A percentile compares a stretch with the other conserved stretches of the same genome.
These are phyloP conservation scores for Talaromyces sp. DNA, from an alignment of 2,329 filamentous ascomycete genomes.

Conservation along the genomic window DNA sequence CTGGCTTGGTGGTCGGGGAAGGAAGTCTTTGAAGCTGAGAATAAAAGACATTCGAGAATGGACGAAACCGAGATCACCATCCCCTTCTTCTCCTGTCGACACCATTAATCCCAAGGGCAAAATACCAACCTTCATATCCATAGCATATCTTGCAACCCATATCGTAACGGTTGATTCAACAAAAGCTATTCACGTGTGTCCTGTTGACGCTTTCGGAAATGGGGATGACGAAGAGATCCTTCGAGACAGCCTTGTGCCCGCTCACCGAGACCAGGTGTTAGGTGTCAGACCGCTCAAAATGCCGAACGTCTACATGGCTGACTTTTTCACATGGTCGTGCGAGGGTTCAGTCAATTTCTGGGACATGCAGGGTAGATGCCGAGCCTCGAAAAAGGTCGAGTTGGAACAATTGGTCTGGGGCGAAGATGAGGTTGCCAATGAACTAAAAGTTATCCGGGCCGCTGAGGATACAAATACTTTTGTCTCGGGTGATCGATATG, in stretches of 20 bases:
- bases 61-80: constrained; percentile 28
- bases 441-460: constrained; percentile 57
- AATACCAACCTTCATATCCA: constrained; percentile 54
- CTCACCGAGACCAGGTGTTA: constrained; percentile 59
- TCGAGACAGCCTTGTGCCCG: constrained; percentile 45
- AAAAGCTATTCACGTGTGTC: constrained; percentile 64
- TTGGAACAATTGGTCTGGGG: constrained; percentile 59
- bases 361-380: constrained; percentile 68
- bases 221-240: constrained; percentile 30
- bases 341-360: constrained; percentile 80
- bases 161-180: constrained; percentile 73
- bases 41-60: constrained; percentile 38
- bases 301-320: constrained; percentile 60
- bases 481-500: constrained; percentile 80
- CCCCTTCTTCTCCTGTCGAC: constrained; percentile 22
- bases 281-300: constrained; percentile 67
- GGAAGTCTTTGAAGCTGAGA: constrained; percentile 50
- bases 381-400: constrained; percentile 61
- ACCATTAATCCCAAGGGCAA: constrained; percentile 28
- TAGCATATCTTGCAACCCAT: constrained; percentile 65
- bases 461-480: constrained; percentile 64
- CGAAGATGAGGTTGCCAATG: constrained; percentile 50
- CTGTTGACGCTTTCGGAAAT: constrained; percentile 45
- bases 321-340: constrained; percentile 86
- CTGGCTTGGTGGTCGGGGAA: constrained; percentile 67